Conservation (phyloP, 164 flowering plant species). For the Nymphaea colorata region DNA sequence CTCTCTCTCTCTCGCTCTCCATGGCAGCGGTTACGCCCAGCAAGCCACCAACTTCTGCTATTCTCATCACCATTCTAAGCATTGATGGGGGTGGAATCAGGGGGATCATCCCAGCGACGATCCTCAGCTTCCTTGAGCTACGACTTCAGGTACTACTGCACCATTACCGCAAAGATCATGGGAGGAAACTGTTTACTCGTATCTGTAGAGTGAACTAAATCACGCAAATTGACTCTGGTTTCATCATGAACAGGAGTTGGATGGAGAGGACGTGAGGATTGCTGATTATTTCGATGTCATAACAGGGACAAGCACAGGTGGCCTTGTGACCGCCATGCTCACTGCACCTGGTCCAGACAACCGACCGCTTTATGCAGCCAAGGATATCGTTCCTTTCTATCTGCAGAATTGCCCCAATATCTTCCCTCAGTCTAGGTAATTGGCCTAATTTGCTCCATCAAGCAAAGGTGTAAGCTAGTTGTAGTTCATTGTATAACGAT, state of each 20-base stretch:
- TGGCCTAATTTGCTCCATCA: too few species aligned
- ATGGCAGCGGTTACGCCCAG: too few species aligned
- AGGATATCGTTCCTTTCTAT: slow-evolving; percentile 8
- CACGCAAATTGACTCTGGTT: not conserved
- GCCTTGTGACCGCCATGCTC: slow-evolving; percentile 9
- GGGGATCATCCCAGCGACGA: slow-evolving; percentile 28
- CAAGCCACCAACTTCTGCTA: slow-evolving; percentile 25
- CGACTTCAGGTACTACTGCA: slow-evolving; percentile 22
- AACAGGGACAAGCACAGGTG: slow-evolving; percentile 11
- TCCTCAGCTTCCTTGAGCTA: slow-evolving; percentile 19
- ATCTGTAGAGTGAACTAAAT: too few species aligned
- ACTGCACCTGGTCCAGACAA: slow-evolving; percentile 5
- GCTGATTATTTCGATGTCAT: slow-evolving; percentile 12
- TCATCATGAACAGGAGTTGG: slow-evolving; percentile 3
- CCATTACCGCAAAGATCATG: too few species aligned
- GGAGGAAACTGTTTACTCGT: too few species aligned
- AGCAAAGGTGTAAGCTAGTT: too few species aligned
- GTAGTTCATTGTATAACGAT: not conserved
- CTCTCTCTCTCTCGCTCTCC: too few species aligned
- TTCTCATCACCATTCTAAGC: slow-evolving; percentile 24
- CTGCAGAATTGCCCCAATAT: slow-evolving; percentile 6
- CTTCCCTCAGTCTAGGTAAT: slow-evolving; percentile 6
- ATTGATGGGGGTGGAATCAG: slow-evolving; percentile 37
- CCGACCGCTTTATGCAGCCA: slow-evolving; percentile 8
- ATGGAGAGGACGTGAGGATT: slow-evolving; percentile 11